phyloP scores from a whole-genome alignment of 495 filamentous ascomycete genomes.

The Aspergillus bertholletiae region DNA sequence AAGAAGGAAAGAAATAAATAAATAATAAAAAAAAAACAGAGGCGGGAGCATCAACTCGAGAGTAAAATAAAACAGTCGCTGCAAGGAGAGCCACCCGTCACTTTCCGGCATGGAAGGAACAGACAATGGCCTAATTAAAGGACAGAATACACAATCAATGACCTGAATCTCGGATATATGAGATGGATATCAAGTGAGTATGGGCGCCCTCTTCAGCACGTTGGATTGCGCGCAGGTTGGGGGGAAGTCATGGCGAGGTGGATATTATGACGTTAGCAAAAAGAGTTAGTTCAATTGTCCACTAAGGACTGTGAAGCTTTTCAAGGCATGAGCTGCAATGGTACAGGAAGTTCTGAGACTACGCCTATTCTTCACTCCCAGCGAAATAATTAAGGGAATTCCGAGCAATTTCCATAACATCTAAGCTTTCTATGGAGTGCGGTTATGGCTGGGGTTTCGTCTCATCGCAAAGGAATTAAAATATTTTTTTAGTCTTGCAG shows the following conservation, averaged over 20 bases:
- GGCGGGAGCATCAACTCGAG: background rate
- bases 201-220: background rate
- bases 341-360: background rate
- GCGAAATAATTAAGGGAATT: background rate
- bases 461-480: no score
- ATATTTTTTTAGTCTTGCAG: background rate
- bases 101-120: background rate
- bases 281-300: background rate
- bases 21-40: background rate
- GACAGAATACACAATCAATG: background rate
- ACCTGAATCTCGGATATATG: background rate
- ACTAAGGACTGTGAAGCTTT: background rate
- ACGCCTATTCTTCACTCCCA: background rate
- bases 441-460: background rate
- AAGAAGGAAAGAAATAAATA: background rate
- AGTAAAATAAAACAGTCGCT: background rate
- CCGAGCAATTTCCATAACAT: background rate
- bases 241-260: background rate
- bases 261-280: background rate
- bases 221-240: background rate
- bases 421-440: background rate
- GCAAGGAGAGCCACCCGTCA: background rate
- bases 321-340: background rate
- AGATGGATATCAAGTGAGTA: background rate
- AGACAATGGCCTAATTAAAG: background rate